Conservation (phyloP, 1,139 yeast genomes). For the Yarrowia galli region DNA sequence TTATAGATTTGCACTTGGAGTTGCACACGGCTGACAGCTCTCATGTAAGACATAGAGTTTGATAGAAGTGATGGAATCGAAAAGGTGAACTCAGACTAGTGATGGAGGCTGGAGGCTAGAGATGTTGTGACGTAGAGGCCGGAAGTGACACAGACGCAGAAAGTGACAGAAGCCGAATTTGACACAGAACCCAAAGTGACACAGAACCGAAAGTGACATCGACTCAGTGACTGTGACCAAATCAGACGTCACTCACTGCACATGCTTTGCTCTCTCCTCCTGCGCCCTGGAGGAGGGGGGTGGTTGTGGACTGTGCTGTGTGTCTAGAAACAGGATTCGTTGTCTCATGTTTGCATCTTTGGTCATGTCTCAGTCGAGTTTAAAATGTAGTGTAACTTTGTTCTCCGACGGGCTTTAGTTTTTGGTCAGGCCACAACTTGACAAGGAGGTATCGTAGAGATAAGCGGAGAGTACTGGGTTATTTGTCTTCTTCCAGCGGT, state of each 20-base stretch:
- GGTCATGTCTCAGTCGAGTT: background rate
- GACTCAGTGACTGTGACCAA: too few species aligned
- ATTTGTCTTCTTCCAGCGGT: too few species aligned
- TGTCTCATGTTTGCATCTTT: background rate
- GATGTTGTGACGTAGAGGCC: too few species aligned
- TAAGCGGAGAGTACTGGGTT: too few species aligned
- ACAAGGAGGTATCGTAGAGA: too few species aligned
- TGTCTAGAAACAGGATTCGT: background rate
- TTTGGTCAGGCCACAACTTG: too few species aligned
- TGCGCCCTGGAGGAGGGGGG: too few species aligned
- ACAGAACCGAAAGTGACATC: too few species aligned
- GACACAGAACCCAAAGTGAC: background rate
- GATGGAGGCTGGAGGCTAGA: too few species aligned
- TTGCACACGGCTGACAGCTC: constrained; percentile 1
- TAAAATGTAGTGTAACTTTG: constrained; percentile 19
- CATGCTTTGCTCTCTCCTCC: too few species aligned
- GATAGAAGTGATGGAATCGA: background rate
- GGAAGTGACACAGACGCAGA: background rate
- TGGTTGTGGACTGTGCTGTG: background rate
- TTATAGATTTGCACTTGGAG: background rate
- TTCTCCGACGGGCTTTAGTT: background rate
- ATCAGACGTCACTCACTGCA: too few species aligned
- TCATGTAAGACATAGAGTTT: background rate
- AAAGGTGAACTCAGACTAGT: background rate
- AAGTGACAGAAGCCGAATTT: too few species aligned